phyloP scores from a whole-genome alignment of 805 yeast genomes.

The Ogataea corticis region DNA sequence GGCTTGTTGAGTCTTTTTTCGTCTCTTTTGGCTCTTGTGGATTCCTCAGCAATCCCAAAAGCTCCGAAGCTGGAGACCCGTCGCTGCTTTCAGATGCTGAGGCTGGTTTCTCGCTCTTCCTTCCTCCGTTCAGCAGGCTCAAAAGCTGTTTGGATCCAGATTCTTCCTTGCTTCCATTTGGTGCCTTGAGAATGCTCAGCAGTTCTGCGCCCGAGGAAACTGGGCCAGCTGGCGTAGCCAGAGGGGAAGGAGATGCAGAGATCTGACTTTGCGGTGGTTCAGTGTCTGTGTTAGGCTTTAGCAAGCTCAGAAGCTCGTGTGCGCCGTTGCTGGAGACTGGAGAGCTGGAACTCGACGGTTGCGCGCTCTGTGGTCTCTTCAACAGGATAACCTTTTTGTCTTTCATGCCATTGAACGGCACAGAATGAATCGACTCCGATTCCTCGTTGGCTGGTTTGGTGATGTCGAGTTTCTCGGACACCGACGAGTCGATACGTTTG shows the following conservation, averaged over 20 bases:
- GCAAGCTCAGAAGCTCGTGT: slow-evolving; percentile 6
- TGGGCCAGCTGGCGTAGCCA: slow-evolving; percentile 1
- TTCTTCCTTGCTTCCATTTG: background rate
- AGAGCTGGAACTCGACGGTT: background rate
- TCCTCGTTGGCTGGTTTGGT: slow-evolving; percentile 19
- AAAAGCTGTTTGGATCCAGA: slow-evolving; percentile 5
- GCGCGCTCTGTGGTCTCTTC: slow-evolving; percentile 11
- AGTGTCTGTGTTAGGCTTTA: background rate
- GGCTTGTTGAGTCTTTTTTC: slow-evolving; percentile 10
- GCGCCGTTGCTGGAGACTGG: background rate
- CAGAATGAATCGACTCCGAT: slow-evolving; percentile 1
- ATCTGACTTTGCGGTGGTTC: slow-evolving; percentile 3
- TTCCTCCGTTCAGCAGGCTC: slow-evolving; percentile 4
- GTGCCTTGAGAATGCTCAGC: slow-evolving; percentile 15
- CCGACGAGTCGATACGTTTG: background rate
- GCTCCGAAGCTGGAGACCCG: slow-evolving; percentile 6
- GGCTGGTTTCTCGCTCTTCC: background rate
- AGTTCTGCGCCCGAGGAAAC: slow-evolving; percentile 5
- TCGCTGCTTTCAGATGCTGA: no score
- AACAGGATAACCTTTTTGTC: slow-evolving; percentile 13
- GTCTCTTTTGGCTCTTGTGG: background rate
- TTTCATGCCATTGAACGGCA: slow-evolving; percentile 1
- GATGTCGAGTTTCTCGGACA: slow-evolving; percentile 10
- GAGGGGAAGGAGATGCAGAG: no score
- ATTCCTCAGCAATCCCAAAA: slow-evolving; percentile 13